Evolutionary conservation across 2,329 filamentous ascomycete species (phyloP), one percentile per base, ranked within the genome.

Genomic region (Colletotrichum eremochloae): DNA sequence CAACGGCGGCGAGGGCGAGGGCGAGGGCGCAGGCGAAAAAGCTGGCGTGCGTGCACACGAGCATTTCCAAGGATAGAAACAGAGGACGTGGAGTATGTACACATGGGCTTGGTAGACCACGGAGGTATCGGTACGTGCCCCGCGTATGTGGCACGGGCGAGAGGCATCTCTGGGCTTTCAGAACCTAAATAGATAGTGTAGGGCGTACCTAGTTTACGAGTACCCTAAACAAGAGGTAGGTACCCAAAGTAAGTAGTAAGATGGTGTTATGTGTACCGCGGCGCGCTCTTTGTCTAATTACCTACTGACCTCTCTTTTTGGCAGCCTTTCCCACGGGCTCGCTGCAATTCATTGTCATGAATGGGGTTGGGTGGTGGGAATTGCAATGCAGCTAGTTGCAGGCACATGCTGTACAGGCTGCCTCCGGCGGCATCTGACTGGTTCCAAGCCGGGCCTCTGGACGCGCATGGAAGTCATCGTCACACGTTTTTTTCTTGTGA

Each of bases 41-140:
- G 40, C 29, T 24, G 52, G 52, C 36, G 29, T 62, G 64, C 62
- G 48, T 63, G 56, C 67, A 67, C 63, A 60, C 55, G 63, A 70
- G 63, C 57, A 62, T 48, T 38, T 69, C 69, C 69, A 72, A 69
- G 69, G 69, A 69, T 72, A 72, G 66, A 42, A 69, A 65, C 69
- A 65, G 66, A 38, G 66, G 69, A 44, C n/a, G 46, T 31, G 56
- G 42, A 60, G 46, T 57, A 44, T 48, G 24, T 24, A 24, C 24
- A 24, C 24, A 24, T 24, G 31, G 36, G 29, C 38, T 46, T 63
- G 5, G 29, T 46, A 46, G 3, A n/a, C 7, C 8, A 42, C 40
- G 24, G 24, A 24, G 24, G 69, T 65, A 65, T 36, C 60, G 60
- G 53, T 69, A 69, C 69, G 66, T 69, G 56, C 60, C 66, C 69